A percentile compares a stretch with the other conserved stretches of the same genome.
These are phyloP conservation scores for Penicillium janthinellum DNA, from an alignment of 2,329 filamentous ascomycete species.

Conservation along the genomic window DNA sequence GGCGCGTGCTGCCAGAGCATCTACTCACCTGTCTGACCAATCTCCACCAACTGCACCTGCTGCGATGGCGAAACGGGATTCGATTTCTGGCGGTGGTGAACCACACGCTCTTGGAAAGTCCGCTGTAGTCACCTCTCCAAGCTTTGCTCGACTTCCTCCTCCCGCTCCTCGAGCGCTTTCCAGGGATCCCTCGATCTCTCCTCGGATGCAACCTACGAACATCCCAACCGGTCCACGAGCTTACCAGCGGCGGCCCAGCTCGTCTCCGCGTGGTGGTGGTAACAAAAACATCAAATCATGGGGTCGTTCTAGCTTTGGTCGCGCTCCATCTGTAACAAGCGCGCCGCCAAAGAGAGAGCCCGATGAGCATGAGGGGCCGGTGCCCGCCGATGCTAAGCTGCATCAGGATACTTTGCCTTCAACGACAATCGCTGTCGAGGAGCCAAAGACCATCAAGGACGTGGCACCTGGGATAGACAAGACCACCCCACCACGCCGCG, in stretches of 20 bases:
- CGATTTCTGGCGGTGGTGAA: conserved; percentile 22
- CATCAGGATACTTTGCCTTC: conserved; percentile 18
- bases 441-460: conserved; percentile 9
- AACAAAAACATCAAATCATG: conserved; percentile 43
- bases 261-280: conserved; percentile 33
- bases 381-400: conserved; percentile 22
- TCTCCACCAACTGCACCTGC: conserved; percentile 42
- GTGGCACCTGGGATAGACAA: conserved; percentile 4
- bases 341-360: conserved; percentile 35
- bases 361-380: conserved; percentile 31
- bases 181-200: conserved; percentile 39
- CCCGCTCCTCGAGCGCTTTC: conserved; percentile 33
- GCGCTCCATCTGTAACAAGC: conserved; percentile 24
- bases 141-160: conserved; percentile 26
- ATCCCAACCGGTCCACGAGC: conserved; percentile 48
- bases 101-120: conserved; percentile 22
- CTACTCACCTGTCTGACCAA: conserved; percentile 30
- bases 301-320: conserved; percentile 41
- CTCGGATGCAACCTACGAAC: conserved; percentile 37
- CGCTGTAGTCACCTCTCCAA: conserved; percentile 29
- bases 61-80: conserved; percentile 36
- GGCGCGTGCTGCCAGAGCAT: conserved; percentile 27
- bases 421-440: background rate
- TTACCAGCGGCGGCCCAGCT: conserved; percentile 36
- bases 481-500: conserved; percentile 10